A percentile compares a stretch with the other conserved stretches of the same genome.
phyloP scores from a whole-genome alignment of 345 rosid species.

The Populus nigra region DNA sequence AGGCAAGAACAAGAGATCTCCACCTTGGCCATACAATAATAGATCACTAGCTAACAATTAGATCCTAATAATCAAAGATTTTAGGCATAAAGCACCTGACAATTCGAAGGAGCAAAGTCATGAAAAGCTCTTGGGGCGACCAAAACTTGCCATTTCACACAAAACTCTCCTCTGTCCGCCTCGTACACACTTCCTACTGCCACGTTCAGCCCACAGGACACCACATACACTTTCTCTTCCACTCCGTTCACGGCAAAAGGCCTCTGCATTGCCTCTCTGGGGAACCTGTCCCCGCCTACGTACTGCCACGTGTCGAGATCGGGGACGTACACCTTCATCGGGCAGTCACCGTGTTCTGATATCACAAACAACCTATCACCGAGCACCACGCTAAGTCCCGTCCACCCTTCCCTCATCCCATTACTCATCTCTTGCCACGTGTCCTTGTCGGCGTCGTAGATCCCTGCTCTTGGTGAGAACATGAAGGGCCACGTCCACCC shows the following conservation, averaged over 20 bases:
- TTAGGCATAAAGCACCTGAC: conserved; percentile 59
- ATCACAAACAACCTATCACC: conserved; percentile 46
- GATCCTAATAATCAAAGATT: too few relatives aligned
- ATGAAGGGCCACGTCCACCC: conserved; percentile 88
- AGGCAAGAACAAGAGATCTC: too few relatives aligned
- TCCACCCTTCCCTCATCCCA: conserved; percentile 79
- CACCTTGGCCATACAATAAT: too few relatives aligned
- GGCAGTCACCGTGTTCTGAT: conserved; percentile 64
- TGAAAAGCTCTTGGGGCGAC: conserved; percentile 36
- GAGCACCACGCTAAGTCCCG: conserved; percentile 52
- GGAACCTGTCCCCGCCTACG: conserved; percentile 54
- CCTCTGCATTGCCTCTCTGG: conserved; percentile 40
- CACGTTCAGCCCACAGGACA: conserved; percentile 48
- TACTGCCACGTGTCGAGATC: conserved; percentile 53
- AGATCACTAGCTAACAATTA: too few relatives aligned
- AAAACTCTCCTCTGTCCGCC: conserved; percentile 23
- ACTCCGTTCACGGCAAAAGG: conserved; percentile 52
- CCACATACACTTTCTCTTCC: conserved; percentile 53
- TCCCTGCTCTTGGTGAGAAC: conserved; percentile 55
- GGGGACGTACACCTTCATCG: conserved; percentile 52
- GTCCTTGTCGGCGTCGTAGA: conserved; percentile 43
- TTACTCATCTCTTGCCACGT: conserved; percentile 61
- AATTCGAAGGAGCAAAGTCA: conserved; percentile 50
- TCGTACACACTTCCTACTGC: conserved; percentile 46
- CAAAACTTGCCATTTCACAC: conserved; percentile 48